Evolutionary conservation across 495 filamentous ascomycete species (phyloP).

Genomic region (Elaphomyces granulatus): DNA sequence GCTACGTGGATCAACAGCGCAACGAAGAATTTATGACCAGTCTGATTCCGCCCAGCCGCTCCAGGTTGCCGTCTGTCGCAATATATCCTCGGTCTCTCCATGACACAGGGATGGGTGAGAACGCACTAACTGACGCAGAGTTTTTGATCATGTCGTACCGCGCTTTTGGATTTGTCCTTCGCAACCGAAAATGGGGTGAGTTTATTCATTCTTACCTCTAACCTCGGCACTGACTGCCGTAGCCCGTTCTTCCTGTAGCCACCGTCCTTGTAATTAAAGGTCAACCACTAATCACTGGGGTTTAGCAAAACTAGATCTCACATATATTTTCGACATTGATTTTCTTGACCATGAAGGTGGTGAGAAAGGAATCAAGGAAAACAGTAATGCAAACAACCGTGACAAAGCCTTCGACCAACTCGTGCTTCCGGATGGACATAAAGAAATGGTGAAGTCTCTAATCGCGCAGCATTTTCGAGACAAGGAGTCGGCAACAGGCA

Average conservation of each 20-base stretch:
- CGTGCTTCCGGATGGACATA: slow-evolving; percentile 19
- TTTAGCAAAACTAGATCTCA: slow-evolving; percentile 13
- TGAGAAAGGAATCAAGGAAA: slow-evolving; percentile 2
- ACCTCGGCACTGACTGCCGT: background rate
- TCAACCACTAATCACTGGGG: background rate
- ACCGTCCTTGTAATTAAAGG: slow-evolving; percentile 6
- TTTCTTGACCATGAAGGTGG: too few relatives aligned
- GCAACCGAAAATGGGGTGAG: slow-evolving; percentile 28
- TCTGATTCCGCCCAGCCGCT: slow-evolving; percentile 7
- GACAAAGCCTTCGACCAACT: slow-evolving; percentile 22
- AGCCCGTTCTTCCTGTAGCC: background rate
- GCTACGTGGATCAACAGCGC: slow-evolving; percentile 16
- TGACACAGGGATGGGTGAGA: background rate
- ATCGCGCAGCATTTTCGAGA: slow-evolving; percentile 27
- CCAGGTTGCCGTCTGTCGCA: slow-evolving; percentile 7
- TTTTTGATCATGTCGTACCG: slow-evolving; percentile 26
- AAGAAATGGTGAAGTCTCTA: slow-evolving; percentile 22
- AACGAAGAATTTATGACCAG: slow-evolving; percentile 16
- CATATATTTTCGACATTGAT: slow-evolving; percentile 8
- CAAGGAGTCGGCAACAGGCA: slow-evolving; percentile 10
- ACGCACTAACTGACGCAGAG: slow-evolving; percentile 17
- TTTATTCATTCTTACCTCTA: background rate
- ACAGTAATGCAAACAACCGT: background rate
- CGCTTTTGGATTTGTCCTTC: slow-evolving; percentile 29
- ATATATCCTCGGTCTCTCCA: slow-evolving; percentile 8